Percentiles rank a stretch among this genome's conserved stretches.
phyloP scores from a whole-genome alignment of 257 asterid genomes.

The Scutellaria galericulata region DNA sequence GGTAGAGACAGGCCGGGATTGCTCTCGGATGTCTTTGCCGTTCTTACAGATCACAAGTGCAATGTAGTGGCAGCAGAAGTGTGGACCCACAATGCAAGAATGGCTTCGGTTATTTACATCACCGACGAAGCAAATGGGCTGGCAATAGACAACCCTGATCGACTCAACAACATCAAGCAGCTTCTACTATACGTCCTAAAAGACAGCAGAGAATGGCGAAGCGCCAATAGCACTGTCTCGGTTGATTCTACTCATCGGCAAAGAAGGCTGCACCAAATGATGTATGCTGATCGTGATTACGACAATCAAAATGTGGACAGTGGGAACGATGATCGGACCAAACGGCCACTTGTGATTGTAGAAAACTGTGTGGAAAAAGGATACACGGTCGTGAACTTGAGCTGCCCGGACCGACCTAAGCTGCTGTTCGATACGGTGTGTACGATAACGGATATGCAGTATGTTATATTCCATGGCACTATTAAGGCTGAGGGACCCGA shows the following conservation, averaged over 20 bases:
- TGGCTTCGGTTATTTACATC: conserved; percentile 82
- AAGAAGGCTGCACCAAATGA: conserved; percentile 85
- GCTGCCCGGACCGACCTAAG: conserved; percentile 67
- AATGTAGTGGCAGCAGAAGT: conserved; percentile 86
- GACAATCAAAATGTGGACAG: conserved; percentile 39
- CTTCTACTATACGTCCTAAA: conserved; percentile 68
- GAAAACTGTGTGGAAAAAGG: conserved; percentile 58
- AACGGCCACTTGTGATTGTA: conserved; percentile 46
- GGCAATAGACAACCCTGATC: conserved; percentile 62
- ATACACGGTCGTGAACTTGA: conserved; percentile 55
- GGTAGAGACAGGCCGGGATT: conserved; percentile 88
- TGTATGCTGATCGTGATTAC: conserved; percentile 79
- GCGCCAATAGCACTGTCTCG: conserved; percentile 75
- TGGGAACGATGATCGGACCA: conserved; percentile 30
- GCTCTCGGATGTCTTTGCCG: conserved; percentile 82
- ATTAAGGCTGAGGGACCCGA: conserved; percentile 58
- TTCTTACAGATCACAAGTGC: conserved; percentile 77
- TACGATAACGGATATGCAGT: conserved; percentile 73
- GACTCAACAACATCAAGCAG: conserved; percentile 63
- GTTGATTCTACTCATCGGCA: conserved; percentile 69
- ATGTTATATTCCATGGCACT: conserved; percentile 66
- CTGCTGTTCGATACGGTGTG: conserved; percentile 69
- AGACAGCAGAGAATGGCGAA: conserved; percentile 65
- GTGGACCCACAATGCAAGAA: conserved; percentile 91
- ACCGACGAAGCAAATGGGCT: conserved; percentile 64